phyloP scores from a whole-genome alignment of 768 basidiomycete genomes.

The Mycena rebaudengoi region DNA sequence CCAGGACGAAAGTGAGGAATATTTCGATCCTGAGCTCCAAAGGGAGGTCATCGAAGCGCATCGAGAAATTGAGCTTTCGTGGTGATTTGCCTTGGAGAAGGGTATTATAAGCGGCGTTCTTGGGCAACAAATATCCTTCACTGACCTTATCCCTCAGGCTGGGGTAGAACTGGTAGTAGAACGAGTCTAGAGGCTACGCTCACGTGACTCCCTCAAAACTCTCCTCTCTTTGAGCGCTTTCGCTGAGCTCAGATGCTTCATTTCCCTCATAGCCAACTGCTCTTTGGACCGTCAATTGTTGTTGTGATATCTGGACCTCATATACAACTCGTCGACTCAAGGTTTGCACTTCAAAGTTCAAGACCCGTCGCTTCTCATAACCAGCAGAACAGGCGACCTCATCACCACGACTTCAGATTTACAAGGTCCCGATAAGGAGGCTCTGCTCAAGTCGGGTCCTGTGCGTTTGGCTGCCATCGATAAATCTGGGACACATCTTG shows the following conservation, averaged over 20 bases:
- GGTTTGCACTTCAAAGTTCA: conserved; percentile 48
- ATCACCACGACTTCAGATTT: conserved; percentile 52
- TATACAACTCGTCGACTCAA: conserved; percentile 64
- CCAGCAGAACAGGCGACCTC: conserved; percentile 60
- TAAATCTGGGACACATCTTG: conserved; percentile 53
- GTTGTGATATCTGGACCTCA: conserved; percentile 67
- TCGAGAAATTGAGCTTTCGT: too few species aligned
- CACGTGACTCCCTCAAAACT: too few species aligned
- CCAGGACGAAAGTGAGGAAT: too few species aligned
- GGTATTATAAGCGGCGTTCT: too few species aligned
- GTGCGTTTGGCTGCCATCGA: conserved; percentile 68
- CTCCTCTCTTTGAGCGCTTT: too few species aligned
- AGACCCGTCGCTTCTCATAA: conserved; percentile 17
- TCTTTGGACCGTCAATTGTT: conserved; percentile 42
- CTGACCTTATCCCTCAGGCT: too few species aligned
- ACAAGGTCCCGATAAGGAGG: conserved; percentile 38
- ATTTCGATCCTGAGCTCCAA: too few species aligned
- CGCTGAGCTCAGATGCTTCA: conserved; percentile 29
- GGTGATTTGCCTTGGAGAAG: too few species aligned
- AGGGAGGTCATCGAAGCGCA: too few species aligned
- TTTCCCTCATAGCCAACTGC: conserved; percentile 62
- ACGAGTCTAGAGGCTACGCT: too few species aligned
- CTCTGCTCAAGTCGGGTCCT: conserved; percentile 57
- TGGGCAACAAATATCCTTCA: too few species aligned
- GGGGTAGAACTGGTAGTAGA: too few species aligned